These are phyloP conservation scores for Conringia planisiliqua DNA, from an alignment of 345 rosid genomes.

Conservation along the genomic window DNA sequence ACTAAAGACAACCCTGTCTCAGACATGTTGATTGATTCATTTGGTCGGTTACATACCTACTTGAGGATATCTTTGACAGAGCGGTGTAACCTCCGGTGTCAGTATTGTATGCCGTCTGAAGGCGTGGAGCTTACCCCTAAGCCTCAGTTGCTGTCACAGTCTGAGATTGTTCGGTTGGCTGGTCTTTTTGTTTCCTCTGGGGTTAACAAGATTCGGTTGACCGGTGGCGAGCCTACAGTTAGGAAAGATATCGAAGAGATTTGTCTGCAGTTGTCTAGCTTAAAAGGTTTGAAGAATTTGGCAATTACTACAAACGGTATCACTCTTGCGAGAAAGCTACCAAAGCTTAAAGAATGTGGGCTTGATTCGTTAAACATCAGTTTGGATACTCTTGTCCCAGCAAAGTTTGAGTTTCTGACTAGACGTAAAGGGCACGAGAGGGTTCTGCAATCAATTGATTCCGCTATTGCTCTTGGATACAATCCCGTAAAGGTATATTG, in stretches of 20 bases:
- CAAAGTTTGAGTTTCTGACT: slow-evolving; percentile 88
- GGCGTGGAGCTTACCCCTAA: slow-evolving; percentile 82
- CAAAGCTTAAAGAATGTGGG: slow-evolving; percentile 72
- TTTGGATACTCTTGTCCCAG: slow-evolving; percentile 77
- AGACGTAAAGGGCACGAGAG: slow-evolving; percentile 77
- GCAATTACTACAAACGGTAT: slow-evolving; percentile 93
- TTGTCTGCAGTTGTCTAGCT: slow-evolving; percentile 59
- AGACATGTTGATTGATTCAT: slow-evolving; percentile 82
- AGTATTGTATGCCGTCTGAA: slow-evolving; percentile 91
- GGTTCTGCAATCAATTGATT: slow-evolving; percentile 78
- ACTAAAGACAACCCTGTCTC: slow-evolving; percentile 44
- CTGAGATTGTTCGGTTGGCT: slow-evolving; percentile 72
- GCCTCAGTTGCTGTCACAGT: slow-evolving; percentile 54
- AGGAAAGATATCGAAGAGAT: slow-evolving; percentile 81
- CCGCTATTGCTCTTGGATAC: slow-evolving; percentile 76
- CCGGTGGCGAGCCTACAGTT: slow-evolving; percentile 94
- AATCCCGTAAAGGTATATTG: slow-evolving; percentile 77
- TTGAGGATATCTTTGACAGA: slow-evolving; percentile 90
- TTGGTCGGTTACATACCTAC: slow-evolving; percentile 87
- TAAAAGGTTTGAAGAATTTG: slow-evolving; percentile 76
- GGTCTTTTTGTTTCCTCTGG: slow-evolving; percentile 78
- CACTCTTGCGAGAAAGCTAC: slow-evolving; percentile 75
- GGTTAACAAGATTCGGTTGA: slow-evolving; percentile 80
- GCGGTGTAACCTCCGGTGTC: slow-evolving; percentile 92
- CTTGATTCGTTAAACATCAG: slow-evolving; percentile 72